phyloP scores from a whole-genome alignment of 2,329 filamentous ascomycete genomes.

The Anthostomella pinea region DNA sequence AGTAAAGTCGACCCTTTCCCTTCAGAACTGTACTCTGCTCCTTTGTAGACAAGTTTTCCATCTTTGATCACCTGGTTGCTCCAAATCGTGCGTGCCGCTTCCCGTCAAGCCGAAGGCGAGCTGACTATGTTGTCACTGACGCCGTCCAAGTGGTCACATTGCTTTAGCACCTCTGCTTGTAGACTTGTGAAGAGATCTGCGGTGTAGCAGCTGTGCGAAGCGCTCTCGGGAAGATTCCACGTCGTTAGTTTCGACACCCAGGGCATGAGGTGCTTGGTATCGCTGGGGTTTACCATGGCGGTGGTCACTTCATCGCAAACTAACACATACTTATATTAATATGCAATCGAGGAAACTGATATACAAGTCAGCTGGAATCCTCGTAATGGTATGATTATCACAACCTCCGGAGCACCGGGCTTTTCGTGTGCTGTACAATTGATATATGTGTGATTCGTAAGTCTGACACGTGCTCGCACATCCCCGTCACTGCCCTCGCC shows the following conservation, averaged over 20 bases:
- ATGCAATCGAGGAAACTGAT: too few species aligned
- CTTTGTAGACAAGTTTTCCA: conserved; percentile 30
- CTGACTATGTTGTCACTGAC: conserved; percentile 41
- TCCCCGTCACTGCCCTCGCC: too few species aligned
- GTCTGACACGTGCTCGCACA: too few species aligned
- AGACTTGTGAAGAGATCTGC: conserved; percentile 38
- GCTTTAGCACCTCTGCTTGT: conserved; percentile 38
- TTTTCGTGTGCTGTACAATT: too few species aligned
- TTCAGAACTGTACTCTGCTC: conserved; percentile 45
- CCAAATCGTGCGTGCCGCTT: conserved; percentile 27
- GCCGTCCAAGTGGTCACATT: conserved; percentile 44
- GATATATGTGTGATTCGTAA: too few species aligned
- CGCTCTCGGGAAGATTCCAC: conserved; percentile 42
- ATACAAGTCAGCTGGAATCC: too few species aligned
- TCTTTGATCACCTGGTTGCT: conserved; percentile 23
- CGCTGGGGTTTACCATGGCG: too few species aligned
- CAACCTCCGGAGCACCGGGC: too few species aligned
- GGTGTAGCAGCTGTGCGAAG: conserved; percentile 39
- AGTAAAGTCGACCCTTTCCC: conserved; percentile 25
- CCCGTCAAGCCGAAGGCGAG: conserved; percentile 35
- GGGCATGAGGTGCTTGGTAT: conserved; percentile 41
- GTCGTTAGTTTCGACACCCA: conserved; percentile 38
- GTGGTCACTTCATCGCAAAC: too few species aligned
- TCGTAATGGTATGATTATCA: too few species aligned
- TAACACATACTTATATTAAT: too few species aligned